Conservation (phyloP, 805 yeast genomes). For the Tetrapisispora taiwanensis region DNA sequence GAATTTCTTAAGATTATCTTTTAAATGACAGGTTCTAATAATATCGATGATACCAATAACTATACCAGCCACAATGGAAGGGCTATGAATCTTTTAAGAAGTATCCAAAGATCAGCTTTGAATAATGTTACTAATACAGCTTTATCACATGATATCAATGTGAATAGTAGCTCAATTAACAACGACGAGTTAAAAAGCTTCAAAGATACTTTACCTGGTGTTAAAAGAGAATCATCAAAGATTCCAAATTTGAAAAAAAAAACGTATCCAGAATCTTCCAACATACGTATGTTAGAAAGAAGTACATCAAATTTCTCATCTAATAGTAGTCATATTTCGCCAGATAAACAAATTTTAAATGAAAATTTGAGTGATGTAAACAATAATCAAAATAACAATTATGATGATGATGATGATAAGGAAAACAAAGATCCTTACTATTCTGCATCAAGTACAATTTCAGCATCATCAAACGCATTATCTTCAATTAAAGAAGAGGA, state of each 20-base stretch:
- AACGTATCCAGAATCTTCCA: conserved; percentile 2
- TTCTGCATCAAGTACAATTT: conserved; percentile 2
- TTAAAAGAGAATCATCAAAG: conserved; percentile 13
- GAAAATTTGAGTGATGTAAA: background rate
- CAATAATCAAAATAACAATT: background rate
- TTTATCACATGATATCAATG: conserved; percentile 16
- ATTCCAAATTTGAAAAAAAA: conserved; percentile 10
- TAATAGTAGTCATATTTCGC: background rate
- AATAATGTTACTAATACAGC: conserved; percentile 29
- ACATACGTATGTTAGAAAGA: background rate
- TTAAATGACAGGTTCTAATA: conserved; percentile 9
- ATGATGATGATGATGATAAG: conserved; percentile 12
- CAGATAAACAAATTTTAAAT: background rate
- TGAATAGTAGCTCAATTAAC: conserved; percentile 5
- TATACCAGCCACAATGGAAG: conserved; percentile 13
- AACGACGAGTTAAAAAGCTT: conserved; percentile 10
- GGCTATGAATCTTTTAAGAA: conserved; percentile 16
- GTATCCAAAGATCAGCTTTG: conserved; percentile 26
- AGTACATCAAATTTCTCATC: background rate
- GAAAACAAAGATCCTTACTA: conserved; percentile 20
- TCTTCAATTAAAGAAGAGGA: conserved; percentile 15
- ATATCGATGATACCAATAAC: conserved; percentile 7
- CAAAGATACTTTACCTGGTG: conserved; percentile 11
- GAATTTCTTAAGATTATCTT: no score
- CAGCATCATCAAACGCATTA: conserved; percentile 5